Conservation (phyloP, 164 flowering plant species). For the Vitis rupestris region DNA sequence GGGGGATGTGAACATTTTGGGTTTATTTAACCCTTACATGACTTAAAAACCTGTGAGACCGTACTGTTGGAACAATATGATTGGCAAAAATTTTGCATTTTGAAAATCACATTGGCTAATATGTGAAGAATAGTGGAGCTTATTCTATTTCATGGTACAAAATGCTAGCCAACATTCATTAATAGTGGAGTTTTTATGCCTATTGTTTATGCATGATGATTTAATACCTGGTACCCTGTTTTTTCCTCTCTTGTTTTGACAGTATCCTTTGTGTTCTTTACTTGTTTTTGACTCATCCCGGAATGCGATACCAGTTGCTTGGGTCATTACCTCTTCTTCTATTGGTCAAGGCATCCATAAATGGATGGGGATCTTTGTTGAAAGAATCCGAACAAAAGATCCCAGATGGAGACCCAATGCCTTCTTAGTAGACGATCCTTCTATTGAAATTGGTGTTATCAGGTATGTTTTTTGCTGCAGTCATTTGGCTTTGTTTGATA, state of each 20-base stretch:
- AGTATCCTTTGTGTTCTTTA: constrained; percentile 43
- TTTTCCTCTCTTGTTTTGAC: constrained; percentile 12
- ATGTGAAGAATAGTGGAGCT: background rate
- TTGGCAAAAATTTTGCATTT: no score
- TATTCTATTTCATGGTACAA: background rate
- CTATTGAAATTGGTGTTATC: constrained; percentile 29
- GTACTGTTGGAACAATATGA: background rate
- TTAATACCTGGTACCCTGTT: background rate
- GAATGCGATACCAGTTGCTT: constrained; percentile 63
- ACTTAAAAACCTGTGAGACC: background rate
- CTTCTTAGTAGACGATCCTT: constrained; percentile 47
- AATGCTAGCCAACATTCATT: background rate
- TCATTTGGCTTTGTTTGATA: background rate
- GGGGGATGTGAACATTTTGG: no score
- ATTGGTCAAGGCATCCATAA: constrained; percentile 28
- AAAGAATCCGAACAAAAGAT: constrained; percentile 39
- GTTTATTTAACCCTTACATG: background rate
- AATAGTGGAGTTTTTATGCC: background rate
- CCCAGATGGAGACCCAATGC: constrained; percentile 46
- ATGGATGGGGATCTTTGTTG: constrained; percentile 44
- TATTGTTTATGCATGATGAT: background rate
- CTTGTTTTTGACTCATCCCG: constrained; percentile 48
- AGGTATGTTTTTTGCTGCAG: constrained; percentile 23
- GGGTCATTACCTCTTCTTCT: constrained; percentile 46
- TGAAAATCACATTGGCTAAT: background rate